Evolutionary conservation across 306 rosid species (phyloP).

Genomic region (Arachis stenosperma): DNA sequence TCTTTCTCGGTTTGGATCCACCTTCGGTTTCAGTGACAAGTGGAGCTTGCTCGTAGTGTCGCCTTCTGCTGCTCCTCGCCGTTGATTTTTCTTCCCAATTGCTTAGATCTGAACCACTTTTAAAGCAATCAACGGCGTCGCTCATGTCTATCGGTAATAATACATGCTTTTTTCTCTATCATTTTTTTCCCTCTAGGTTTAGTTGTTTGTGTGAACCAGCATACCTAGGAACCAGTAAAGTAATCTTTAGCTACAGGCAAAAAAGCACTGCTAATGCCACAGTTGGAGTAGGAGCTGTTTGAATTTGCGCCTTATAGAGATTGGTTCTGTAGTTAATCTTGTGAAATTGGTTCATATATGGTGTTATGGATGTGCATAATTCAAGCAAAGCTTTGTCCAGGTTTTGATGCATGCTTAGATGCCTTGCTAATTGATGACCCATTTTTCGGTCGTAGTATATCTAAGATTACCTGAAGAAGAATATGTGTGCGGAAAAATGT

Average conservation of each 20-base stretch:
- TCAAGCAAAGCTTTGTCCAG: not conserved
- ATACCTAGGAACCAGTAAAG: slow-evolving; percentile 8
- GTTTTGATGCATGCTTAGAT: not conserved
- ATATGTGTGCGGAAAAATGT: not conserved
- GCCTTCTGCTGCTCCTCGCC: slow-evolving; percentile 42
- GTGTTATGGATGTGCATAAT: not conserved
- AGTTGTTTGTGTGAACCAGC: slow-evolving; percentile 15
- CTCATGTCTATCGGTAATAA: slow-evolving; percentile 61
- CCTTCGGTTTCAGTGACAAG: slow-evolving; percentile 31
- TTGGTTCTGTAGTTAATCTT: slow-evolving; percentile 15
- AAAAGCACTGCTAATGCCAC: not conserved
- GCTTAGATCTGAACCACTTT: slow-evolving; percentile 59
- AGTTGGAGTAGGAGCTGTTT: slow-evolving; percentile 27
- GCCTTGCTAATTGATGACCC: not conserved
- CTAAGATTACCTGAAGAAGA: not conserved
- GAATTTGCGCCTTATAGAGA: slow-evolving; percentile 26
- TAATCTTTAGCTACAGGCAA: not conserved
- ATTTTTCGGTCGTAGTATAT: not conserved
- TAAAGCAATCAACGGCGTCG: slow-evolving; percentile 47
- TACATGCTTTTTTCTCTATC: not conserved
- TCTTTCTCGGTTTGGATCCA: slow-evolving; percentile 44
- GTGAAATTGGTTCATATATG: not conserved
- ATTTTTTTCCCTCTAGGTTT: not conserved
- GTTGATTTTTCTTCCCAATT: slow-evolving; percentile 50
- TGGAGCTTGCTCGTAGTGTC: slow-evolving; percentile 41